Base-by-base conservation (phyloP, 2,329 filamentous ascomycete species). In the Pezicula neosporulosa region DNA sequence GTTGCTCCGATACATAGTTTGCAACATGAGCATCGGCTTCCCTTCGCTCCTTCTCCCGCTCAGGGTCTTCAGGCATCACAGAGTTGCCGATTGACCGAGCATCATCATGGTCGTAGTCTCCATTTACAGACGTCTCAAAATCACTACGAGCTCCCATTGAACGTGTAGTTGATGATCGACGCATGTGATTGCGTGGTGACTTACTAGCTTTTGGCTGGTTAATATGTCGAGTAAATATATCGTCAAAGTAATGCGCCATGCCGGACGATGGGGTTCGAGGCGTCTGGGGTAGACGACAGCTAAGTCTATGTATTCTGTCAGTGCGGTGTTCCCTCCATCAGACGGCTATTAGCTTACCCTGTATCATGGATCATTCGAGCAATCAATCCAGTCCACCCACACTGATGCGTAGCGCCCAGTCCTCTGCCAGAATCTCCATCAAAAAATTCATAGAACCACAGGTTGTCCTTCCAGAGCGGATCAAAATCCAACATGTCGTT, bases 371-470 rank as follows among this genome's bases (percentile, higher is more conserved):
- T 97, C 83, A 97, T 89, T 71, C 95, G 92, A 24, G 93, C 93
- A 68, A 97, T 91, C 60, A 97, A 72, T 21, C 93, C 93, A 36
- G 93, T 97, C 93, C 94, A 97, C 46, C 93, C 93, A 66, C 90
- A 96, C 70, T 97, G 94, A 70, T 97, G 94, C 44, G 86, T 93
- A 36, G 93, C 90, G 51, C 93, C 93, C 1, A 97, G 80, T 15
- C 94, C 93, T 59, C 91, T 87, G 13, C 93, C 93, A 47, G 78
- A 86, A 67, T 97, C 92, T 37, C 91, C 93, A 66, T 97, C 93
- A 66, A 97, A 97, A 77, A 95, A 97, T 69, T 97, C 93, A 67
- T 96, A 88, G 78, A 96, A 97, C 89, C 90, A 97, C 62, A 97
- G 77, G 64, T 92, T 83, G 63, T 95, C 92, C 69, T 87, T 93